Conservation (phyloP, 2,329 filamentous ascomycete genomes). For the Fusarium tjaetaba region DNA sequence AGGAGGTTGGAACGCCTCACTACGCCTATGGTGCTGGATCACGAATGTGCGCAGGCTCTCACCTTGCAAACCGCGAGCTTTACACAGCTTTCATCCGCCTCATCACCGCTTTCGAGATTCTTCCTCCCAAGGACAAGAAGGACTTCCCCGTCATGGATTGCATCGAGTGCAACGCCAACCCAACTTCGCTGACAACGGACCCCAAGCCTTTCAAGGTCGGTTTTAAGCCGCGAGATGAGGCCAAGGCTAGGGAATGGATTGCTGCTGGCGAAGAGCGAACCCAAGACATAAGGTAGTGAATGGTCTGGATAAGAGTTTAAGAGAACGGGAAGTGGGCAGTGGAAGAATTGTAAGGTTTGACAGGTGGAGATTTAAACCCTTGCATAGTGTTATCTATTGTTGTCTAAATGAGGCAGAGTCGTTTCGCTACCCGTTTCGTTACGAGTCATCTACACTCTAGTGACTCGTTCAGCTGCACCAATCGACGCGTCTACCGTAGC, state of each 20-base stretch:
- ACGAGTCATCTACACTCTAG: constrained; percentile 11
- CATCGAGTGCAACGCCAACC: constrained; percentile 65
- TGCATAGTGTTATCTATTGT: not conserved
- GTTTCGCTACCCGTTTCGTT: constrained; percentile 17
- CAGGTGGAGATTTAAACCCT: constrained; percentile 7
- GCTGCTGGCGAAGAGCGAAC: constrained; percentile 61
- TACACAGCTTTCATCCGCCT: constrained; percentile 69
- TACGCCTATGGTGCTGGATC: constrained; percentile 71
- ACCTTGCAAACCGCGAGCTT: constrained; percentile 71
- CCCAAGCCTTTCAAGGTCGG: constrained; percentile 69
- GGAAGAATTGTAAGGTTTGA: constrained; percentile 18
- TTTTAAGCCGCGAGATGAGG: constrained; percentile 55
- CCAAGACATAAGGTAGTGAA: constrained; percentile 46
- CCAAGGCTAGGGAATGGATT: constrained; percentile 62
- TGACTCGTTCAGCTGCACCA: constrained; percentile 1
- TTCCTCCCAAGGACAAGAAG: constrained; percentile 54
- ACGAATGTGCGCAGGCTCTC: constrained; percentile 71
- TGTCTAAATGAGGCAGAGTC: constrained; percentile 21
- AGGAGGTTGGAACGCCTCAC: constrained; percentile 66
- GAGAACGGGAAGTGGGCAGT: constrained; percentile 3
- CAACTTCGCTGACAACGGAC: constrained; percentile 68
- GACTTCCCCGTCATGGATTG: constrained; percentile 65
- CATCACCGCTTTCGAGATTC: constrained; percentile 67
- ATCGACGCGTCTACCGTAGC: not conserved
- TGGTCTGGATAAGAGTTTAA: constrained; percentile 1